Evolutionary conservation across 805 yeast species (phyloP).

Genomic region (Candida oleophila): DNA sequence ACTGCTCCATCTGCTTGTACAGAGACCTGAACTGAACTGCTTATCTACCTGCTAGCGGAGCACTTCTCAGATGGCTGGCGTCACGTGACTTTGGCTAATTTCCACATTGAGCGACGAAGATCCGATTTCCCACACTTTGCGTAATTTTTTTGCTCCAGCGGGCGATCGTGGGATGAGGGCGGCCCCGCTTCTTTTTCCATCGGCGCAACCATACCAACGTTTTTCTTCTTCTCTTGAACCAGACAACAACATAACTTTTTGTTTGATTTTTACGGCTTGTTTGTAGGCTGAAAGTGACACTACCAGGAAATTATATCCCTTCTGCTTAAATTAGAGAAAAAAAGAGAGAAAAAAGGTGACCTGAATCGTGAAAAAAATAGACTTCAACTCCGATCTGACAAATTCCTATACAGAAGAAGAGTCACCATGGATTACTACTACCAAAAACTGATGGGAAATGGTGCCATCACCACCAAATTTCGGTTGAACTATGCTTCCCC

Average conservation of each 20-base stretch:
- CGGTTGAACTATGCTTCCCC: constrained; percentile 16
- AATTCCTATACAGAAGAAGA: neutral
- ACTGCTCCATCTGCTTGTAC: too few relatives aligned
- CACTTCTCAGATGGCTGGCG: neutral
- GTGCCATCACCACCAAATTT: constrained; percentile 37
- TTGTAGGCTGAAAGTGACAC: too few relatives aligned
- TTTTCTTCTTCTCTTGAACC: too few relatives aligned
- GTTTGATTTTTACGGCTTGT: too few relatives aligned
- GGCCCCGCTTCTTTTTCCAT: neutral
- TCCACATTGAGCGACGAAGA: constrained; percentile 9
- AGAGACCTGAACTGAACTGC: too few relatives aligned
- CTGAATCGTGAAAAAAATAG: too few relatives aligned
- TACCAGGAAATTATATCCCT: too few relatives aligned
- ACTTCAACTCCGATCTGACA: neutral
- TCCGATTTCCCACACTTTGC: neutral
- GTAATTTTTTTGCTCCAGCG: neutral
- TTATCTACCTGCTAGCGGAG: neutral
- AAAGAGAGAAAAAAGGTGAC: neutral
- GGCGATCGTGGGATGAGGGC: neutral
- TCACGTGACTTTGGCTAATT: constrained; percentile 13
- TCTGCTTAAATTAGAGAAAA: too few relatives aligned
- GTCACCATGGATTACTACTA: constrained; percentile 34
- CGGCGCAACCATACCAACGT: too few relatives aligned
- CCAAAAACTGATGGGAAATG: constrained; percentile 38
- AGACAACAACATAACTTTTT: too few relatives aligned